Percentiles rank a stretch among this genome's conserved stretches.
phyloP scores from a whole-genome alignment of 2,329 filamentous ascomycete genomes.

The Sordariomycetes sp. region DNA sequence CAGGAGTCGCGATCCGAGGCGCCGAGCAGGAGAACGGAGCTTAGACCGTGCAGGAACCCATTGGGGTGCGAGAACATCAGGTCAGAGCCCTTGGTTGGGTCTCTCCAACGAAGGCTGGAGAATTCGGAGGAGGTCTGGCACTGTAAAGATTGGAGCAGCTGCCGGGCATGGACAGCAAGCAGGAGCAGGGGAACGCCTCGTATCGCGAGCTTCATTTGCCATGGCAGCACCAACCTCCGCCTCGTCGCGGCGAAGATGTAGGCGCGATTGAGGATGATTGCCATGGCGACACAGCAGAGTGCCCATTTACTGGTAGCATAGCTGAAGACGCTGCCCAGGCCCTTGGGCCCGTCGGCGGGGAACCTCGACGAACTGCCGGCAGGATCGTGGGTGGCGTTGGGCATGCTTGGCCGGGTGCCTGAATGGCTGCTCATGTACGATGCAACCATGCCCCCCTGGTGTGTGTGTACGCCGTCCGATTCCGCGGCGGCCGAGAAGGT shows the following conservation, averaged over 20 bases:
- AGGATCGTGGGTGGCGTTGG: slow-evolving; percentile 41
- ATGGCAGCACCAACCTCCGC: slow-evolving; percentile 64
- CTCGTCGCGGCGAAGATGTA: slow-evolving; percentile 88
- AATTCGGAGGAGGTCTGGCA: slow-evolving; percentile 81
- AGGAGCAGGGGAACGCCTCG: slow-evolving; percentile 62
- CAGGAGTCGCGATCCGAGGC: slow-evolving; percentile 68
- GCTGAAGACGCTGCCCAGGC: slow-evolving; percentile 75
- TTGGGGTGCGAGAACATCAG: slow-evolving; percentile 63
- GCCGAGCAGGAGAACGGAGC: slow-evolving; percentile 62
- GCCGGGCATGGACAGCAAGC: slow-evolving; percentile 56
- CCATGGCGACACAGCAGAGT: slow-evolving; percentile 74
- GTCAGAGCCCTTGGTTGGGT: slow-evolving; percentile 51
- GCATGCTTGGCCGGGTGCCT: slow-evolving; percentile 32
- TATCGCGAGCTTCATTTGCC: slow-evolving; percentile 59
- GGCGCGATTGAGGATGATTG: slow-evolving; percentile 80
- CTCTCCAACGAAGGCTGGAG: slow-evolving; percentile 57
- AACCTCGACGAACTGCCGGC: not conserved
- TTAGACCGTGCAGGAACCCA: slow-evolving; percentile 60
- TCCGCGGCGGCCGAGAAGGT: not conserved
- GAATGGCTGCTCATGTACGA: slow-evolving; percentile 19
- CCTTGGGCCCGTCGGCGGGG: slow-evolving; percentile 46
- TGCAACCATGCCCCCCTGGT: slow-evolving; percentile 15
- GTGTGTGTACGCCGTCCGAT: not conserved
- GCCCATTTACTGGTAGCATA: slow-evolving; percentile 93
- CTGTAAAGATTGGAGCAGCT: slow-evolving; percentile 72